phyloP scores from a whole-genome alignment of 2,329 filamentous ascomycete species.

The Endocalyx cinctus region DNA sequence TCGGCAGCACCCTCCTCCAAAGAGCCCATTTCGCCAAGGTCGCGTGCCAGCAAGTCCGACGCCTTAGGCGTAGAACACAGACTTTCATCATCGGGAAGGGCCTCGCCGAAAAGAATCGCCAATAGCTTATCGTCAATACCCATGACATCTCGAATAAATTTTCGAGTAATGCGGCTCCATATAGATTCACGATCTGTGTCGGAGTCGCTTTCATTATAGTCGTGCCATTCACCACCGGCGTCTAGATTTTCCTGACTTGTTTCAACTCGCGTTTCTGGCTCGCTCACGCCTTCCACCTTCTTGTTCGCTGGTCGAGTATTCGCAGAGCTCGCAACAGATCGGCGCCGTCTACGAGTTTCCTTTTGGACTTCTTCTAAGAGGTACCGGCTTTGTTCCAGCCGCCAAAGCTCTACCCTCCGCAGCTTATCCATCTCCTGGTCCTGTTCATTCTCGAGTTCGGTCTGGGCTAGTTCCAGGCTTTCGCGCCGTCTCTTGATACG shows the following conservation, averaged over 20 bases:
- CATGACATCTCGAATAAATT: constrained; percentile 82
- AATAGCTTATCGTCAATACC: constrained; percentile 84
- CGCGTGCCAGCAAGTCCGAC: constrained; percentile 26
- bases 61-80: constrained; percentile 44
- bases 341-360: constrained; percentile 67
- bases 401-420: constrained; percentile 85
- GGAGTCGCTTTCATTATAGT: constrained; percentile 40
- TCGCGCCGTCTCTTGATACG: constrained; percentile 53
- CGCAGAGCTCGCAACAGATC: constrained; percentile 26
- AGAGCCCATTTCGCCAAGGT: no score
- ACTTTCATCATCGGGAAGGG: constrained; percentile 52
- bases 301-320: constrained; percentile 16
- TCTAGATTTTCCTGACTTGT: constrained; percentile 34
- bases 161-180: constrained; percentile 76
- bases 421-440: constrained; percentile 68
- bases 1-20: constrained; percentile 30
- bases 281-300: constrained; percentile 27
- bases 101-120: constrained; percentile 82
- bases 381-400: constrained; percentile 81
- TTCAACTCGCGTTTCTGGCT: constrained; percentile 23
- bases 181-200: constrained; percentile 58
- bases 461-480: constrained; percentile 46
- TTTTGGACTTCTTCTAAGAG: constrained; percentile 85
- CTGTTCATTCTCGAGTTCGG: constrained; percentile 49
- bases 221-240: constrained; percentile 44